Conservation (phyloP, 2,329 filamentous ascomycete species). For the Diaporthe sp. region DNA sequence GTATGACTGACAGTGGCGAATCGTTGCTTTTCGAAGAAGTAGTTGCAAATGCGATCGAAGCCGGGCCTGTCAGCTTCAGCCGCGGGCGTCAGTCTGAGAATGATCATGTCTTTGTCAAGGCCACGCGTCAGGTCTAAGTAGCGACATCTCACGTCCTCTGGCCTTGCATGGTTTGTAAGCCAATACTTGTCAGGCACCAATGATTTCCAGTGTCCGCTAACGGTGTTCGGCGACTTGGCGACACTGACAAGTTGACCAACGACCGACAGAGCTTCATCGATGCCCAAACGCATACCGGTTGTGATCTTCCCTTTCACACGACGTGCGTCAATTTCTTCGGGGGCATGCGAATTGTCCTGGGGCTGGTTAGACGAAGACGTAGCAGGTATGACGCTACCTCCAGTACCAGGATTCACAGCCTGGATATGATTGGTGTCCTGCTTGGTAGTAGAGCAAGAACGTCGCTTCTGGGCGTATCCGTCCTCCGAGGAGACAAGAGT, state of each 20-base stretch:
- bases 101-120: background rate
- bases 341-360: accelerated
- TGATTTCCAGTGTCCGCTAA: background rate
- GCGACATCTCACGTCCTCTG: accelerated
- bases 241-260: background rate
- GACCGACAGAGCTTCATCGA: accelerated
- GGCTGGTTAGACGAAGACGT: background rate
- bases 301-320: background rate
- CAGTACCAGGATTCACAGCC: background rate
- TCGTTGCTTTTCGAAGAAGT: background rate
- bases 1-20: background rate
- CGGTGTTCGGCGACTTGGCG: background rate
- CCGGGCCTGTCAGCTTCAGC: background rate
- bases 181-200: background rate
- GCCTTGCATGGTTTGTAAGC: background rate
- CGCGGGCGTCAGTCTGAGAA: background rate
- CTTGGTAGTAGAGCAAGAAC: background rate
- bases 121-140: accelerated
- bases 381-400: background rate
- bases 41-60: background rate
- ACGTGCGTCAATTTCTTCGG: too few relatives aligned
- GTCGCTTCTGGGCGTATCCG: background rate
- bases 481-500: background rate
- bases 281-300: accelerated
- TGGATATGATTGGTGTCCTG: background rate